Base-by-base conservation (phyloP, 2,329 filamentous ascomycete species). In the Lachnellula occidentalis region DNA sequence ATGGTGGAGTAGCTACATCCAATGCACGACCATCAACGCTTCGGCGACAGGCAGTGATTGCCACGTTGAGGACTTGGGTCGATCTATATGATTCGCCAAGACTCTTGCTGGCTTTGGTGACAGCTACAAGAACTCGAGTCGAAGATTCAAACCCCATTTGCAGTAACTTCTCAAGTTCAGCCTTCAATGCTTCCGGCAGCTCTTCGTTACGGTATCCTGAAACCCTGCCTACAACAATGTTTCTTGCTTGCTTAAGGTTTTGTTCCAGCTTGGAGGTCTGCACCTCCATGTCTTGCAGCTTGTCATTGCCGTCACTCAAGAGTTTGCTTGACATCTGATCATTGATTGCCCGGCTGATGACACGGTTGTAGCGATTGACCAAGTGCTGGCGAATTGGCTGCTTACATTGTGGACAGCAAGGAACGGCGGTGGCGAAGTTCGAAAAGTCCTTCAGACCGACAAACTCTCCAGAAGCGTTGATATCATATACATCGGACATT, bases 401-500 rank as follows among this genome's bases (percentile, higher is more conserved):
- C 17, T 43, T 43, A 19, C 41, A 43, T 19, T 19, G 11, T 5
- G 41, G 41, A 22, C 41, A 43, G 41, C 19, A 17, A 17, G 41
- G 41, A 21, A 19, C 11, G n/a, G n/a, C 19, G 6, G 41, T 5
- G 12, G 11, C 19, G 8, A 43, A 22, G 5, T 43, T n/a, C 4
- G 41, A 17, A 11, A 43, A 12, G 6, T 43, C 41, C 19, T 43
- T 43, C 58, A 56, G 19, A 24, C 41, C 41, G 9, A 19, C 11
- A 19, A 43, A 43, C 41, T 43, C 41, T 43, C 41, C 41, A 19
- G 41, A 17, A 43, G 19, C 11, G 19, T 22, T 21, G 11, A 21
- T 12, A 2, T n/a, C n/a, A 11, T 50, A 71, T 56, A 3, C 59
- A 59, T 70, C 66, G 1, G 59, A 53, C 69, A 88, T 74, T 0